Base-by-base conservation (phyloP, 371 early-diverging fungal genomes). In the Batkoa obscura region DNA sequence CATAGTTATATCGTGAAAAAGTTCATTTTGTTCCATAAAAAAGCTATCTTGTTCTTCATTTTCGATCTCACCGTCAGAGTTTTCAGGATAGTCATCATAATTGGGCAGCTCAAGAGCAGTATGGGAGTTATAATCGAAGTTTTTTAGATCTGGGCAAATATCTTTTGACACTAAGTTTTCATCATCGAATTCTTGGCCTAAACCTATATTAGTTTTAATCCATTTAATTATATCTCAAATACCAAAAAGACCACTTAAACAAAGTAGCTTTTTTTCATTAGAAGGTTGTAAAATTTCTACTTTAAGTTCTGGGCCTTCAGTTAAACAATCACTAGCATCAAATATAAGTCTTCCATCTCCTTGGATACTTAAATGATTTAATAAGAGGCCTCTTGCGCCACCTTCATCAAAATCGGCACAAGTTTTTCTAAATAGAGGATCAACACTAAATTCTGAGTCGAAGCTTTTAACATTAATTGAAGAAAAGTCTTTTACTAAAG, bases 351-450 rank as follows among this genome's bases (percentile, higher is more conserved):
- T 84, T n/a, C 92, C 87, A 5, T 82, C 74, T 3, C 68, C 71
- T 50, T 89, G 81, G 35, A 94, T 72, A 34, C 72, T 69, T 41
- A 96, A 65, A 60, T 90, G 86, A 64, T 90, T 93, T 47, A 95
- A 69, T 42, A 97, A 67, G 38, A 97, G 67, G 2, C 94, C 94
- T 41, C 87, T 80, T 4, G 94, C 91, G 2, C 94, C 95, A n/a
- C 96, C 94, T 70, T 97, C 94, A 65, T 95, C 97, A 72, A 95
- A 94, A 62, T 94, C 95, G 4, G 97, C 94, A 1, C 86, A 90
- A 13, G 93, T 93, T 65, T 97, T 97, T 63, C 90, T 86, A 72
- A 95, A 95, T 36, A 97, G 72, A n/a, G 97, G 97, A 63, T 97
- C 97, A 15, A 94, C 86, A 0, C 80, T 66, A 57, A 90, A 91